Evolutionary conservation across 2,329 filamentous ascomycete genomes (phyloP).

Genomic region (Claviceps sp.): DNA sequence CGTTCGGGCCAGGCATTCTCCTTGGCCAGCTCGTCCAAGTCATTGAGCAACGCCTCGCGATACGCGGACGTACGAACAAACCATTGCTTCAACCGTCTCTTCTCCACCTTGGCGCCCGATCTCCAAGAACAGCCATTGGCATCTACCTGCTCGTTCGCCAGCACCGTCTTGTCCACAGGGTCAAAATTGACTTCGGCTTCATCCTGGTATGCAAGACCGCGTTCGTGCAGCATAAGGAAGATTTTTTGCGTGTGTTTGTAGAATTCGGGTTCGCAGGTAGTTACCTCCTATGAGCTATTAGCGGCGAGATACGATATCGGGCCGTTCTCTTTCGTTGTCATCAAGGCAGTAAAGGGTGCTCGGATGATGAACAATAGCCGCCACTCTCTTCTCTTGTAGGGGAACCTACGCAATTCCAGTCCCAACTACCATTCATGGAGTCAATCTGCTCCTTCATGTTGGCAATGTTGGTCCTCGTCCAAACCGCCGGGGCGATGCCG

Average conservation of each 20-base stretch:
- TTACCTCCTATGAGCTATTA: constrained; percentile 48
- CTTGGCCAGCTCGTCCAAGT: constrained; percentile 51
- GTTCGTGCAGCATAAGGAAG: constrained; percentile 63
- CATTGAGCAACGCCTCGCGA: constrained; percentile 56
- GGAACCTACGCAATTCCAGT: constrained; percentile 62
- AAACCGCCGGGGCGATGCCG: constrained; percentile 61
- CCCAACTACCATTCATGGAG: constrained; percentile 68
- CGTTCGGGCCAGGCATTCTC: constrained; percentile 65
- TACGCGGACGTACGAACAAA: constrained; percentile 76
- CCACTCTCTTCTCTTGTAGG: too few relatives aligned
- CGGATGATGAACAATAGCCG: too few relatives aligned
- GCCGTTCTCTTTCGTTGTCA: neutral
- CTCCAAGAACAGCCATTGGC: constrained; percentile 75
- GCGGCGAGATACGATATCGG: neutral
- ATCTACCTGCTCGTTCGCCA: constrained; percentile 91
- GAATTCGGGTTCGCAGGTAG: constrained; percentile 72
- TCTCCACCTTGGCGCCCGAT: constrained; percentile 73
- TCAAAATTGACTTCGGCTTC: constrained; percentile 84
- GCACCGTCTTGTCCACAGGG: constrained; percentile 74
- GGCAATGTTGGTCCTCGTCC: constrained; percentile 69
- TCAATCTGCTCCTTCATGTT: constrained; percentile 75
- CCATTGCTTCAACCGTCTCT: constrained; percentile 72
- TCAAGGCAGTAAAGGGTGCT: too few relatives aligned
- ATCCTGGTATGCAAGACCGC: constrained; percentile 68
- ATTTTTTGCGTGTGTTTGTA: constrained; percentile 84